Base-by-base conservation (phyloP, 202 grass and related monocot species). In the Schoenoplectus tabernaemontani region DNA sequence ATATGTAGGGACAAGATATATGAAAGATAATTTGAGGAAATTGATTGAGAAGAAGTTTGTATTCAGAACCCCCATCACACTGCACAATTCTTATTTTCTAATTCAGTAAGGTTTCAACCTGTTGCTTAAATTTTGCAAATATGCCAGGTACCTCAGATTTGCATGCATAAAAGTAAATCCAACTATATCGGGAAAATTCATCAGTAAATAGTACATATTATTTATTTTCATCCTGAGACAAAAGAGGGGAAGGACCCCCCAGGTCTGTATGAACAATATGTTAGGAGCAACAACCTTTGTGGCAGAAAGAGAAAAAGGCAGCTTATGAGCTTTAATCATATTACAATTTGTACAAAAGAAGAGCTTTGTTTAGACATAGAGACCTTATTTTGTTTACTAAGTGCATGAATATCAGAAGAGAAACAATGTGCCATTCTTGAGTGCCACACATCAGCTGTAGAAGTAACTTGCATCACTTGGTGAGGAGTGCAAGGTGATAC, bases 191-290 rank as follows among this genome's bases (percentile, higher is more conserved):
- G n/a, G 4, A 0, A 11, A 54, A 32, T 32, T 75, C 70, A 30
- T n/a, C n/a, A 78, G n/a, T 39, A 42, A 79, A 68, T 0, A 24
- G 7, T 5, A 78, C 24, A 84, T 78, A 84, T 6, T 70, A 69
- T 5, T 10, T 2, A 37, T 10, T 70, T 7, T 39, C 60, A 56
- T 30, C n/a, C 41, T 1, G 3, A 16, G 82, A 70, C 8, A 43
- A 0, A 6, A 79, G 13, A 24, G 26, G 26, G 0, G 47, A n/a
- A 0, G 59, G 51, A 13, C 65, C 66, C 47, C 7, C 59, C 0
- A 83, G 4, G 1, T 75, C 44, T 13, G 22, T 13, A 5, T 59
- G 43, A 1, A 48, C 2, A 2, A 67, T 6, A 1, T 66, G 9
- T 1, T 4, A 20, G 17, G 79, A 12, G 0, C 2, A 30, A 3